phyloP scores from a whole-genome alignment of 805 yeast genomes.

The Yamadazyma scolyti region DNA sequence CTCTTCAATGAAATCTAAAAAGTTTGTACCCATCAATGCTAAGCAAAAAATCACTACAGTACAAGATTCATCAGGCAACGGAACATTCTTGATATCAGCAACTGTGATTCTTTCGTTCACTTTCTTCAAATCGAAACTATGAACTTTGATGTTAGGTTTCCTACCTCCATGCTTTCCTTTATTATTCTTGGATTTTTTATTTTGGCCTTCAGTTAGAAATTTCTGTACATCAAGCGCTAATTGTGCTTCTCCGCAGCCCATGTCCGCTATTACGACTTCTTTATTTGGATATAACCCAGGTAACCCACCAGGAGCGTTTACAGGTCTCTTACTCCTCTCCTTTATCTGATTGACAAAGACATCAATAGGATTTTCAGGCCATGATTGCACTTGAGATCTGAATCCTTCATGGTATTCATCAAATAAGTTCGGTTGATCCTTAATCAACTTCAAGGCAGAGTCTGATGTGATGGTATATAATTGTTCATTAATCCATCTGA shows the following conservation, averaged over 20 bases:
- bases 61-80: conserved; percentile 74
- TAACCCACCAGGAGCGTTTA: conserved; percentile 94
- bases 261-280: conserved; percentile 83
- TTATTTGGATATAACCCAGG: conserved; percentile 62
- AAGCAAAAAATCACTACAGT: conserved; percentile 89
- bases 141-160: conserved; percentile 52
- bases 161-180: conserved; percentile 14
- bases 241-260: conserved; percentile 99
- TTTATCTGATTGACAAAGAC: conserved; percentile 73
- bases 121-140: conserved; percentile 87
- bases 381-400: conserved; percentile 87
- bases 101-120: conserved; percentile 90
- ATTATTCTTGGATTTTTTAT: conserved; percentile 29
- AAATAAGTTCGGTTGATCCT: conserved; percentile 81
- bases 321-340: conserved; percentile 55
- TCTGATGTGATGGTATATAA: conserved; percentile 83
- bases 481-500: conserved; percentile 97
- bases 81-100: conserved; percentile 93
- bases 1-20: conserved; percentile 85
- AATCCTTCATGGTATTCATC: conserved; percentile 96
- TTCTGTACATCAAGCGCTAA: conserved; percentile 64
- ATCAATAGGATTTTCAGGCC: conserved; percentile 99
- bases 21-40: conserved; percentile 96
- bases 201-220: conserved; percentile 30
- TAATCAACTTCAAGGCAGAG: conserved; percentile 68